Evolutionary conservation across 192 early-diverging fungal genomes (phyloP), one percentile per base, ranked within the genome.

Genomic region (Coemansia sp.): DNA sequence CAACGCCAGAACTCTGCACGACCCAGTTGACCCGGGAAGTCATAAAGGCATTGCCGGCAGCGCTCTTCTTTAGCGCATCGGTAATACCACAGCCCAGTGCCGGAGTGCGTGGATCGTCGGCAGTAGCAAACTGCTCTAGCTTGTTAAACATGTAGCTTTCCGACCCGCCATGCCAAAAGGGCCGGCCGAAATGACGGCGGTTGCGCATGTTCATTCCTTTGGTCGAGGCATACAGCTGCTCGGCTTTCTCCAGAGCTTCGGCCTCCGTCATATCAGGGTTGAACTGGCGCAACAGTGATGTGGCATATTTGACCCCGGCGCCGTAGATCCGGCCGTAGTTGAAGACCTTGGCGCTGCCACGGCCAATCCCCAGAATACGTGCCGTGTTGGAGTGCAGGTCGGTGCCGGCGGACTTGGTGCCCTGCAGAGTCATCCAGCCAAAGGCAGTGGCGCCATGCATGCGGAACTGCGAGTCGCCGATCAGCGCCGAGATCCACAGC

Each of bases 391-490:
- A 94, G 63, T 98, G 96, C 48, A 97, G 57, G 71, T 98, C 96
- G 0, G 96, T 96, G 12, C 85, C 88, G 7, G 82, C 83, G 0
- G 84, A 53, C 78, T 98, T 98, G 2, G 84, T 90, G 0, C 96
- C 96, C 67, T 98, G 94, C 36, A 98, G 70, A 2, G 92, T 98
- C 96, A 98, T 97, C 86, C 93, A 98, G 3, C 96, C 94, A 28
- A 98, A 75, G 0, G 96, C 92, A 1, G 92, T 93, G 0, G 87
- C 87, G 6, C 96, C 96, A 53, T 96, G 94, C 61, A 89, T 87
- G 10, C 87, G 81, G 63, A 98, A 92, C 78, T 94, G 92, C 16
- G 93, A 84, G 69, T 97, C 96, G 21, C 94, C 93, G 53, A 98
- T 85, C 13, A 97, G 56, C 65, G 90, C 89, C 10, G 92, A 87